Base-by-base conservation (phyloP, 768 basidiomycete species). In the Leucocoprinus sp. region DNA sequence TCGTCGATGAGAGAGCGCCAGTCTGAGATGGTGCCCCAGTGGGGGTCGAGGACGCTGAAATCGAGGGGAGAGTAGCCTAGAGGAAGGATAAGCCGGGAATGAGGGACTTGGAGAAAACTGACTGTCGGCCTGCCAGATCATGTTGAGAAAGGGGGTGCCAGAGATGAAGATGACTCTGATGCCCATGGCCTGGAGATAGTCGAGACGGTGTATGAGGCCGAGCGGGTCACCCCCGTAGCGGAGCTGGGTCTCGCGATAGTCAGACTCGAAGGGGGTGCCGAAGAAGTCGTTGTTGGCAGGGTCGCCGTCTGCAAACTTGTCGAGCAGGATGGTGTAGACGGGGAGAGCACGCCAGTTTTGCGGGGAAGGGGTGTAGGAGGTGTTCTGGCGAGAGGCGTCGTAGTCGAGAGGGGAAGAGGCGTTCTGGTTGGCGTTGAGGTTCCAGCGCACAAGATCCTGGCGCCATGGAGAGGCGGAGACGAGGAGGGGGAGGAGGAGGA, bases 61-160 rank as follows among this genome's bases (percentile, higher is more conserved):
- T 96, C 93, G 50, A 96, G 73, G 3, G 92, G 88, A 19, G 93
- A 96, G 61, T 95, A 96, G 64, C 91, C 91, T 89, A 14, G 46
- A 17, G 55, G 26, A 48, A 49, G 26, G 38, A 41, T 49, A 44
- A 52, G 52, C 26, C 37, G 31, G 38, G 8, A 28, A 31, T 37
- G 22, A 45, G 47, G 52, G 5, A 21, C 42, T 34, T 9, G 35
- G 28, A 27, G 15, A 34, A 45, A 21, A 76, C 90, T 59, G 43
- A 93, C 92, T 91, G 75, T 95, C 92, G 3, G 90, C 85, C 59
- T 93, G 84, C 92, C 92, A 95, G n/a, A 90, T 64, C 92, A 93
- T 93, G 73, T 95, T 95, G 50, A 96, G 50, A 63, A 91, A 96
- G 42, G 83, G 80, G 1, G 93, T 96, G 42, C 93, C 93, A 18